phyloP scores from a whole-genome alignment of 2,329 filamentous ascomycete species.

The Macrophomina tecta region DNA sequence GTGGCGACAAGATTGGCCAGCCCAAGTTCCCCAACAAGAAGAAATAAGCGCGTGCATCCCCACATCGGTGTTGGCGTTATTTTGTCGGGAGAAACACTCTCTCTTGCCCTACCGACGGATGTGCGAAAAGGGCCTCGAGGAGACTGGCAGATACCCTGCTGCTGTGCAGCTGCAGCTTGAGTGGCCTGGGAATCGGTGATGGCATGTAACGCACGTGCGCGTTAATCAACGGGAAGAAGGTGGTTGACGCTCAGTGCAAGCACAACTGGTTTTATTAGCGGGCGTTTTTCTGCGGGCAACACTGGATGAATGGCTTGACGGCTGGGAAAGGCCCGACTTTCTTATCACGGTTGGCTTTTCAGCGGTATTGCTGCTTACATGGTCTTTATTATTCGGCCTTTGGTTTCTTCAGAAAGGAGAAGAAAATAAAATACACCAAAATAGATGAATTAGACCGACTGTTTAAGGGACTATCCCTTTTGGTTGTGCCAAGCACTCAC shows the following conservation, averaged over 20 bases:
- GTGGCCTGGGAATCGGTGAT: not conserved
- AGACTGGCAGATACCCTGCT: constrained; percentile 10
- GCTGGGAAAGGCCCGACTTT: constrained; percentile 1
- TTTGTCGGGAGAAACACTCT: not conserved
- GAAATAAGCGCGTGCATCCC: constrained; percentile 33
- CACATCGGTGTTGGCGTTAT: not conserved
- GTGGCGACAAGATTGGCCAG: constrained; percentile 83
- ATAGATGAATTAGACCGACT: constrained; percentile 20
- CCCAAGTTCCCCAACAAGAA: constrained; percentile 81
- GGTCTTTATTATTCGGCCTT: constrained; percentile 1
- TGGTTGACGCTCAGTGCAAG: not conserved
- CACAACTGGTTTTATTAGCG: constrained; percentile 20
- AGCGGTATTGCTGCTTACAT: constrained; percentile 2
- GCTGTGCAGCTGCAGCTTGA: constrained; percentile 6
- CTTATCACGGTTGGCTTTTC: not conserved
- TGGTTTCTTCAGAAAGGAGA: not conserved
- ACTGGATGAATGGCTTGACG: constrained; percentile 11
- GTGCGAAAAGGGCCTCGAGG: not conserved
- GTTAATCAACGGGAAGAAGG: not conserved
- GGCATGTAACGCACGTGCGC: not conserved
- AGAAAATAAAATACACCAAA: constrained; percentile 9
- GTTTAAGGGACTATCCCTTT: not conserved
- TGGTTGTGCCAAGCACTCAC: not conserved
- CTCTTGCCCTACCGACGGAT: not conserved
- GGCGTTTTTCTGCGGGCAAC: constrained; percentile 10